Percentiles rank a stretch among this genome's conserved stretches.
Evolutionary conservation across 2,329 filamentous ascomycete genomes (phyloP).

Genomic region (Hymenoscyphus scutula): DNA sequence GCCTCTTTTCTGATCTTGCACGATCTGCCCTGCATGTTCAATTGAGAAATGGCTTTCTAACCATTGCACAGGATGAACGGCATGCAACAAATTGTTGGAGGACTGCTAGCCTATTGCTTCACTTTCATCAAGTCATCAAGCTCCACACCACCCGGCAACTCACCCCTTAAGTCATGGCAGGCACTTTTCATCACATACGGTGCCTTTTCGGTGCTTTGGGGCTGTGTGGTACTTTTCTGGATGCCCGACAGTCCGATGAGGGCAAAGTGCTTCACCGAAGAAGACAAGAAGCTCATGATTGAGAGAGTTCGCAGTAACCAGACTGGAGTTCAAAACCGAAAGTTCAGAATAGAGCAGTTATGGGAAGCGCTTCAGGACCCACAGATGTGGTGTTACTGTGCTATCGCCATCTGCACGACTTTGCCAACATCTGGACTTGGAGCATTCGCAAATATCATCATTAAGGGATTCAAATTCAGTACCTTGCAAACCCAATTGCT

Average conservation of each 20-base stretch:
- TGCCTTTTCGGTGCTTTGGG: constrained; percentile 44
- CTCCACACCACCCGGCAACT: neutral
- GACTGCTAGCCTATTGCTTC: constrained; percentile 62
- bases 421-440: constrained; percentile 71
- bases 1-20: neutral
- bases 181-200: constrained; percentile 51
- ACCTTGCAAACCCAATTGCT: constrained; percentile 68
- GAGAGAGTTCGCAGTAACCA: constrained; percentile 56
- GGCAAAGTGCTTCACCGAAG: constrained; percentile 25
- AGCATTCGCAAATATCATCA: constrained; percentile 72
- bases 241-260: constrained; percentile 25
- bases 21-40: no score
- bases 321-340: constrained; percentile 53
- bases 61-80: constrained; percentile 70
- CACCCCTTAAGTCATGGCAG: constrained; percentile 57
- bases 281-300: constrained; percentile 37
- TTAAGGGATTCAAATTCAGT: constrained; percentile 65
- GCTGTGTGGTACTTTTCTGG: constrained; percentile 40
- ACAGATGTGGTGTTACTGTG: constrained; percentile 49
- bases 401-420: constrained; percentile 59
- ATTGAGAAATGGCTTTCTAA: neutral
- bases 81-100: constrained; percentile 64
- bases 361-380: constrained; percentile 57
- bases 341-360: constrained; percentile 50
- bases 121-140: constrained; percentile 44